Evolutionary conservation across 2,329 filamentous ascomycete species (phyloP).

Genomic region (Beauveria brongniartii): DNA sequence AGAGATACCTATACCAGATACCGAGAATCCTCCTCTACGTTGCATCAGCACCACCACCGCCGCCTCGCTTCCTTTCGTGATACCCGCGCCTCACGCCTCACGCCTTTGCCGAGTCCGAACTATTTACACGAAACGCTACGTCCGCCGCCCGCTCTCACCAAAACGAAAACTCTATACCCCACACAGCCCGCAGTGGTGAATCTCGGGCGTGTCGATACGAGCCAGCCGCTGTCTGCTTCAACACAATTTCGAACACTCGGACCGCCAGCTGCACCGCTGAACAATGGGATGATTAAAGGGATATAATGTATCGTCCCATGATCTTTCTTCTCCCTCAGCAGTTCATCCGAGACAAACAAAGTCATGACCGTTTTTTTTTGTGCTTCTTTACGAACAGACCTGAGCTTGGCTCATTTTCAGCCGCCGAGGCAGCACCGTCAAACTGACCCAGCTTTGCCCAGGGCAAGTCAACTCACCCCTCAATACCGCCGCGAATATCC

Average conservation of each 20-base stretch:
- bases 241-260: too few relatives aligned
- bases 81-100: not conserved
- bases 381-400: not conserved
- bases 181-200: not conserved
- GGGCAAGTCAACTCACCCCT: not conserved
- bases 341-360: not conserved
- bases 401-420: not conserved
- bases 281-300: not conserved
- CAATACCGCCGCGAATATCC: constrained; percentile 9
- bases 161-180: not conserved
- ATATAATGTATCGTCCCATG: not conserved
- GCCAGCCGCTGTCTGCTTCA: not conserved
- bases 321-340: not conserved
- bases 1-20: too few relatives aligned
- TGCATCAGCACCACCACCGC: not conserved
- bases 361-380: not conserved
- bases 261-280: not conserved
- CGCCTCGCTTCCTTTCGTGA: not conserved
- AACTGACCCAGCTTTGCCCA: not conserved
- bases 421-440: not conserved
- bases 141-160: not conserved
- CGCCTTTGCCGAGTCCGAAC: not conserved
- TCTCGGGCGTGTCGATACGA: not conserved
- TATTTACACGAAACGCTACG: not conserved
- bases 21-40: not conserved